Evolutionary conservation across 768 basidiomycete species (phyloP), one percentile per base, ranked within the genome.

Genomic region (Tulasnella sp.): DNA sequence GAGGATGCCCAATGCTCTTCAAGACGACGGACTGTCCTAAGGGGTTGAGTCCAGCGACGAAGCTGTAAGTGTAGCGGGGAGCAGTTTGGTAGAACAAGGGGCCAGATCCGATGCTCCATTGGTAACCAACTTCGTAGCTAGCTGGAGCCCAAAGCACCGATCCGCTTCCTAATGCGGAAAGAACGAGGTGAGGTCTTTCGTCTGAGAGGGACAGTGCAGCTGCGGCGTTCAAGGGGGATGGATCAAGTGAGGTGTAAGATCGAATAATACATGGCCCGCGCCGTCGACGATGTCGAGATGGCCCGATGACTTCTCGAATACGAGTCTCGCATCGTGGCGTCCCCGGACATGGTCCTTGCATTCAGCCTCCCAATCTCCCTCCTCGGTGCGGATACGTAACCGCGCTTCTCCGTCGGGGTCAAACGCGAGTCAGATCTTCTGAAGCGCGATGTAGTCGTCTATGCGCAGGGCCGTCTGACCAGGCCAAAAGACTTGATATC

Each of bases 11-110:
- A 25, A 69, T 17, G 22, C 67, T 72, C 42, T 74, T 72, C 31
- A 79, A 36, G 5, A 80, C 72, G n/a, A 79, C 77, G 52, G 75
- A 80, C 31, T 80, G 79, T 22, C 80, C 74, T 22, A 79, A 76
- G 11, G 80, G 80, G 45, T 67, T 78, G 25, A 80, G 49, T 14
- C 76, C 76, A 49, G 68, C 76, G 2, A 80, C 42, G 29, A 80
- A 37, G 7, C 73, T 58, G 54, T 58, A 19, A 25, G 29, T 15
- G 17, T 36, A 38, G n/a, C 54, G 17, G 8, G 54, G 17, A 25
- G 73, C 31, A 11, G 52, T 74, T 37, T 74, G 73, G 52, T 54
- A 74, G 6, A 74, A 31, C 29, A 34, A 74, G 7, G 54, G 49
- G 19, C 34, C 58, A 14, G 29, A 38, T 34, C 58, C 54, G 37